phyloP scores from a whole-genome alignment of 148 eudicot genomes.

The Selenicereus undatus region DNA sequence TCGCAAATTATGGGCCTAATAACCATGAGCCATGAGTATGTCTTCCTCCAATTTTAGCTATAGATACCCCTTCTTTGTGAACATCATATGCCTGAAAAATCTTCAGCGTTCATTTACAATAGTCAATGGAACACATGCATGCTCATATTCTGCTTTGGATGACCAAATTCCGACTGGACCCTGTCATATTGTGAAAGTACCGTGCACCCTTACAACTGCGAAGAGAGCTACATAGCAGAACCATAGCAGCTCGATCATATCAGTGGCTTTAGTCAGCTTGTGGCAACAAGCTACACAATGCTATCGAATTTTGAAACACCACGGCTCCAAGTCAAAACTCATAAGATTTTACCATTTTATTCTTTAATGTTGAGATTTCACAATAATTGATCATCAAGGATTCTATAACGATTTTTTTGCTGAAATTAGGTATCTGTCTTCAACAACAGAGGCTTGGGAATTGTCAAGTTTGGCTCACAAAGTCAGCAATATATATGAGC shows the following conservation, averaged over 20 bases:
- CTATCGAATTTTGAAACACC: too few relatives aligned
- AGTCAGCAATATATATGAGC: conserved; percentile 52
- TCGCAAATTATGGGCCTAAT: conserved; percentile 54
- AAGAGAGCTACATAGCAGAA: too few relatives aligned
- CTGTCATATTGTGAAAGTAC: too few relatives aligned
- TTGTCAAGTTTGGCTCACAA: conserved; percentile 66
- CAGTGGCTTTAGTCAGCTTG: too few relatives aligned
- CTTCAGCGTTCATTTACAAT: background rate
- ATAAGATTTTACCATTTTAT: background rate
- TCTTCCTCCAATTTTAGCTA: background rate
- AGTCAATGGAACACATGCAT: too few relatives aligned
- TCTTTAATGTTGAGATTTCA: conserved; percentile 7
- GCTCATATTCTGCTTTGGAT: too few relatives aligned
- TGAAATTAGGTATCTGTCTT: conserved; percentile 43
- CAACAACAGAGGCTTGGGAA: conserved; percentile 84
- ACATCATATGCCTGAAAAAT: background rate
- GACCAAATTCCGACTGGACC: too few relatives aligned
- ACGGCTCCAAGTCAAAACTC: too few relatives aligned
- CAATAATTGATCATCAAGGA: background rate
- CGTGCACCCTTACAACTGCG: too few relatives aligned
- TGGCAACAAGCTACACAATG: too few relatives aligned
- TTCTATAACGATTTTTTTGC: background rate
- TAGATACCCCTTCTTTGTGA: too few relatives aligned
- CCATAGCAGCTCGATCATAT: too few relatives aligned
- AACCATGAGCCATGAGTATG: conserved; percentile 68